A percentile compares a stretch with the other conserved stretches of the same genome.
Conservation (phyloP, 805 yeast species). For the Tetrapisispora iriomotensis region DNA sequence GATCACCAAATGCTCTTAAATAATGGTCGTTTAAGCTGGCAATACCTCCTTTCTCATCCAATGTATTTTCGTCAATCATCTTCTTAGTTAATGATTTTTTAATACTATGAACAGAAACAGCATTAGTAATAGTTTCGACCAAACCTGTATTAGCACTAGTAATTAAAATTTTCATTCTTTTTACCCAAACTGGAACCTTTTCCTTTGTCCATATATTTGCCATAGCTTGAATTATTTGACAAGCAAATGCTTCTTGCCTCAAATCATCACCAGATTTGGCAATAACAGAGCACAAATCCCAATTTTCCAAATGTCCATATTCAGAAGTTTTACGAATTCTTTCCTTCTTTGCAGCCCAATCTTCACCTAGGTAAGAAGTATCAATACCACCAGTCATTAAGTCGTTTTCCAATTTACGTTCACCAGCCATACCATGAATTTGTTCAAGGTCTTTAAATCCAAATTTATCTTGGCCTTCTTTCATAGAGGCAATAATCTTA, state of each 20-base stretch:
- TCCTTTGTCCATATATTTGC: conserved; percentile 72
- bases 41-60: conserved; percentile 54
- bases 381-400: conserved; percentile 71
- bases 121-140: conserved; percentile 93
- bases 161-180: conserved; percentile 81
- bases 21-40: conserved; percentile 76
- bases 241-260: conserved; percentile 96
- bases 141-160: conserved; percentile 87
- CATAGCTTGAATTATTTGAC: conserved; percentile 83
- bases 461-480: conserved; percentile 59
- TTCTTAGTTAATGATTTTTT: conserved; percentile 82
- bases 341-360: conserved; percentile 76
- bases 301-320: conserved; percentile 77
- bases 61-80: conserved; percentile 51
- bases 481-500: conserved; percentile 63
- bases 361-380: conserved; percentile 71
- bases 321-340: conserved; percentile 70
- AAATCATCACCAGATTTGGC: conserved; percentile 94
- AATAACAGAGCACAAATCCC: conserved; percentile 94
- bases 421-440: conserved; percentile 69
- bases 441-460: conserved; percentile 42
- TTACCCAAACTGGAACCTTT: conserved; percentile 77
- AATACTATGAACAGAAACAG: conserved; percentile 86
- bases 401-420: conserved; percentile 85
- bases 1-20: conserved; percentile 60